Evolutionary conservation across 1,284 basidiomycete species (phyloP).

Genomic region (Tausonia pullulans): DNA sequence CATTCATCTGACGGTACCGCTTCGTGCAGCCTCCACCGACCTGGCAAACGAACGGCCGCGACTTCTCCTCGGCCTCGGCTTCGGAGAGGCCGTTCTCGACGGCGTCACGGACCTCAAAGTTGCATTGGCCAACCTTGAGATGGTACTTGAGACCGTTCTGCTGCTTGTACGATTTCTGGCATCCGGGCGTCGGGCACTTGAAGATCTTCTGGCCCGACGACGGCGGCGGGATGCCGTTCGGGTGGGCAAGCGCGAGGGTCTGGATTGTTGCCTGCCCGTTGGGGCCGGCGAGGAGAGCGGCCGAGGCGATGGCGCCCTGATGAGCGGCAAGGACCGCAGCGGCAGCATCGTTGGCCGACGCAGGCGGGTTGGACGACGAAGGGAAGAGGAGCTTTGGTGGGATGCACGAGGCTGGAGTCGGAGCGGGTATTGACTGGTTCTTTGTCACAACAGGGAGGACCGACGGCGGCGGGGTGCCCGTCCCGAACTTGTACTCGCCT

Average conservation of each 20-base stretch:
- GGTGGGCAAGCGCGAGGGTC: conserved; percentile 6
- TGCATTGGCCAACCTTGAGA: conserved; percentile 78
- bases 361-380: conserved; percentile 5
- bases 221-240: conserved; percentile 11
- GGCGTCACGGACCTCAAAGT: conserved; percentile 68
- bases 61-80: conserved; percentile 64
- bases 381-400: conserved; percentile 12
- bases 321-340: background rate
- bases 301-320: conserved; percentile 3
- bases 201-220: conserved; percentile 57
- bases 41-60: conserved; percentile 76
- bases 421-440: conserved; percentile 23
- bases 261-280: no score
- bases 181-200: conserved; percentile 91
- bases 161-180: conserved; percentile 98
- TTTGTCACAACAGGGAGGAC: background rate
- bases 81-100: conserved; percentile 59
- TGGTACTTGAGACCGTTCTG: conserved; percentile 95
- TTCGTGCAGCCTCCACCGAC: conserved; percentile 76
- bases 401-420: conserved; percentile 2
- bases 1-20: conserved; percentile 93
- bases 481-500: conserved; percentile 10
- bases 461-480: background rate
- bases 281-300: background rate
- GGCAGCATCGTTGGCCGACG: conserved; percentile 1